A percentile compares a stretch with the other conserved stretches of the same genome.
Conservation (phyloP, 1,139 yeast genomes). For the Candida freyschussii region DNA sequence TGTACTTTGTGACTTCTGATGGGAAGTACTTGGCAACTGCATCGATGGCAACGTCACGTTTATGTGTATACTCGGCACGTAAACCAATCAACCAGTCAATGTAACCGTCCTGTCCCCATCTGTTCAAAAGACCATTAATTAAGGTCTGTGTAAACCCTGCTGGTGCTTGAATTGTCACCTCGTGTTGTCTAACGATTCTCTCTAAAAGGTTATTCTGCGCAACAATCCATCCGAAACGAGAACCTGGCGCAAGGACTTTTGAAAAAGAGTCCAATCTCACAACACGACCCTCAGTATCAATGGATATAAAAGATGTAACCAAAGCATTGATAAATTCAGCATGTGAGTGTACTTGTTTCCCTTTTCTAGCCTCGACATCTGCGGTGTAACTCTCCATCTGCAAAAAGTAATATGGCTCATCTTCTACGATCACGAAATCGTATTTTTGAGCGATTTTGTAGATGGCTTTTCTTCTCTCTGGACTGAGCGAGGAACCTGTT, state of each 20-base stretch:
- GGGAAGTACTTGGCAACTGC: slow-evolving; percentile 61
- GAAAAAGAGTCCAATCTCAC: slow-evolving; percentile 83
- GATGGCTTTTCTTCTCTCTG: slow-evolving; percentile 66
- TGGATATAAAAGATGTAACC: slow-evolving; percentile 67
- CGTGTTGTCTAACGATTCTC: slow-evolving; percentile 67
- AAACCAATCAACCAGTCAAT: slow-evolving; percentile 82
- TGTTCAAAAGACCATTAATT: slow-evolving; percentile 52
- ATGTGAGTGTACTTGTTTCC: slow-evolving; percentile 34
- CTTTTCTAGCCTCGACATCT: slow-evolving; percentile 21
- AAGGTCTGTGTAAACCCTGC: slow-evolving; percentile 76
- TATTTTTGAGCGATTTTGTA: slow-evolving; percentile 72
- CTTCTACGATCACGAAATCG: slow-evolving; percentile 79
- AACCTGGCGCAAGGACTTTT: slow-evolving; percentile 86
- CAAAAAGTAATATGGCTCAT: slow-evolving; percentile 91
- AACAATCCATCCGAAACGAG: slow-evolving; percentile 83
- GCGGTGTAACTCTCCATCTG: slow-evolving; percentile 72
- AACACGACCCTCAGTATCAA: slow-evolving; percentile 85
- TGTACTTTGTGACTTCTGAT: slow-evolving; percentile 44
- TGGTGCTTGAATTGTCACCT: slow-evolving; percentile 73
- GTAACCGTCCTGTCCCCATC: slow-evolving; percentile 73
- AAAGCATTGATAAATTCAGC: slow-evolving; percentile 58
- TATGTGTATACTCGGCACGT: slow-evolving; percentile 70
- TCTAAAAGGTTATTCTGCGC: slow-evolving; percentile 66
- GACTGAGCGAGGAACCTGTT: slow-evolving; percentile 74
- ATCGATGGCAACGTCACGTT: slow-evolving; percentile 73